Evolutionary conservation across 1,284 basidiomycete genomes (phyloP).

Genomic region (Inonotus obliquus): DNA sequence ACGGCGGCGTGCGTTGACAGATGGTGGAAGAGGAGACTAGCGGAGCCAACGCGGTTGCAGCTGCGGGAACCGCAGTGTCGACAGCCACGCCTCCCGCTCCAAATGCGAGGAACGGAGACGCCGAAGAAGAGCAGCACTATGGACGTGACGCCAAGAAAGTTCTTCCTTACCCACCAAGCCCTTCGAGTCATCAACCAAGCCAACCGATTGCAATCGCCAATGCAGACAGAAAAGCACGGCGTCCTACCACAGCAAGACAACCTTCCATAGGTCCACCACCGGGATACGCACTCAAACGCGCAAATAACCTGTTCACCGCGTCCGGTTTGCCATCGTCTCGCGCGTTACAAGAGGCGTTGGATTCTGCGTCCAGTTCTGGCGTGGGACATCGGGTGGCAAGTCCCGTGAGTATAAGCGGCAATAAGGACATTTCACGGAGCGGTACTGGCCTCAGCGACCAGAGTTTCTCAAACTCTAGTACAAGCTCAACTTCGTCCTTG

Average conservation of each 20-base stretch:
- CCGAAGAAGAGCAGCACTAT: no score
- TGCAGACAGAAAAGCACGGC: neutral
- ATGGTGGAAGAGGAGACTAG: no score
- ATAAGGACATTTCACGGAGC: neutral
- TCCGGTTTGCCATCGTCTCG: neutral
- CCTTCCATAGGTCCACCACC: neutral
- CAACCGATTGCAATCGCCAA: neutral
- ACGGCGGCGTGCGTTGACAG: no score
- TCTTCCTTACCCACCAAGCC: no score
- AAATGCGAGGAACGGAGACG: no score
- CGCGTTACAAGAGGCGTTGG: neutral
- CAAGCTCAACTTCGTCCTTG: neutral
- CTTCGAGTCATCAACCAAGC: no score
- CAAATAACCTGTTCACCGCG: constrained; percentile 1
- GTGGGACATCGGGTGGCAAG: neutral
- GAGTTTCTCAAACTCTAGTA: neutral
- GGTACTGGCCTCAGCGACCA: neutral
- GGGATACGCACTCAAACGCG: neutral
- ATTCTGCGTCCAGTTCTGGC: neutral
- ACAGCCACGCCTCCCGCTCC: no score
- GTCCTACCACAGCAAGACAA: neutral
- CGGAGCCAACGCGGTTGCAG: no score
- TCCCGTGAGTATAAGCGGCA: neutral
- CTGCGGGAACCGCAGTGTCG: no score
- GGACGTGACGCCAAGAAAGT: no score